Evolutionary conservation across 2,329 filamentous ascomycete species (phyloP).

Genomic region (Paraphaeosphaeria sporulosa): DNA sequence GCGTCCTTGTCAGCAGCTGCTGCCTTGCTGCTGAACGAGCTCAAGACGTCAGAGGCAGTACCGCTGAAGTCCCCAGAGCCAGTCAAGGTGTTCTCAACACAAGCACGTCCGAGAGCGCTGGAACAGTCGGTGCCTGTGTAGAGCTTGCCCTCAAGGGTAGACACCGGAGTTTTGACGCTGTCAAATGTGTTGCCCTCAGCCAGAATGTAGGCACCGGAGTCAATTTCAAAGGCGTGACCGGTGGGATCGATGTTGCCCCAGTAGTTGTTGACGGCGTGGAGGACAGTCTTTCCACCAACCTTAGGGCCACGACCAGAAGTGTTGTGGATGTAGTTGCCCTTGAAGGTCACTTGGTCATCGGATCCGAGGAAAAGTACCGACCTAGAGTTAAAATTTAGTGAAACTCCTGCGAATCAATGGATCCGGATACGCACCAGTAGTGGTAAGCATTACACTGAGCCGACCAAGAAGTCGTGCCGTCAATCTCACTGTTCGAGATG

Average conservation of each 20-base stretch:
- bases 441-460: slow-evolving; percentile 66
- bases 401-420: too few species aligned
- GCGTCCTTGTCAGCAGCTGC: slow-evolving; percentile 11
- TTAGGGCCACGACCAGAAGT: slow-evolving; percentile 21
- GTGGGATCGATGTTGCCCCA: slow-evolving; percentile 17
- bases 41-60: slow-evolving; percentile 16
- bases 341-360: slow-evolving; percentile 22
- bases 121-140: slow-evolving; percentile 16
- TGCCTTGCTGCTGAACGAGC: slow-evolving; percentile 12
- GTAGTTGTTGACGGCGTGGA: slow-evolving; percentile 26
- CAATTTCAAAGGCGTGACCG: slow-evolving; percentile 22
- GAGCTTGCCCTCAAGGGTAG: slow-evolving; percentile 1
- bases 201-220: slow-evolving; percentile 12
- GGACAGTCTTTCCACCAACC: slow-evolving; percentile 16
- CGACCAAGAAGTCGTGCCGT: slow-evolving; percentile 63
- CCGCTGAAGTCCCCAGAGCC: slow-evolving; percentile 14
- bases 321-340: slow-evolving; percentile 26
- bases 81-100: slow-evolving; percentile 13
- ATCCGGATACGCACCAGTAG: slow-evolving; percentile 59
- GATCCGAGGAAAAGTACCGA: slow-evolving; percentile 21
- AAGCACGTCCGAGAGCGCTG: slow-evolving; percentile 14
- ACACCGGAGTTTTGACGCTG: slow-evolving; percentile 15
- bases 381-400: slow-evolving; percentile 1
- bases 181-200: slow-evolving; percentile 23
- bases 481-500: slow-evolving; percentile 67